Evolutionary conservation across 2,329 filamentous ascomycete species (phyloP).

Genomic region (Albifimbria verrucaria): DNA sequence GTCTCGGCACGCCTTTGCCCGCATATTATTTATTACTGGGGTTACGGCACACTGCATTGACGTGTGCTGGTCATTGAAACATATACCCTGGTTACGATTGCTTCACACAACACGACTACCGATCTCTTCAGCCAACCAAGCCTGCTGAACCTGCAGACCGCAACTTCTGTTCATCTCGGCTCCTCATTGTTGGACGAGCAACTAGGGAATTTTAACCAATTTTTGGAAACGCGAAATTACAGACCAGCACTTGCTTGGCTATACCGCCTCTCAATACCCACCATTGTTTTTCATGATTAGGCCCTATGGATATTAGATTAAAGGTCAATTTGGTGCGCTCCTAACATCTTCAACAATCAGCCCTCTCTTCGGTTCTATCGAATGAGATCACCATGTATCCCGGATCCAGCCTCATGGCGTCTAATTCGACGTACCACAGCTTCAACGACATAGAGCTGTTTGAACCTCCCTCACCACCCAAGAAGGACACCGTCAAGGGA

Average conservation of each 20-base stretch:
- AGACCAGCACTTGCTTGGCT: background rate
- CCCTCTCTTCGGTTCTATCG: constrained; percentile 6
- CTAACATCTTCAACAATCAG: background rate
- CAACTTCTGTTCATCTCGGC: background rate
- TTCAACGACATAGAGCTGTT: constrained; percentile 48
- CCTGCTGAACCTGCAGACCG: background rate
- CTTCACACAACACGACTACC: background rate
- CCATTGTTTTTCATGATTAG: no score
- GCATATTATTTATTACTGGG: background rate
- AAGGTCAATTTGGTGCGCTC: no score
- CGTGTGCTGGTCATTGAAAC: background rate
- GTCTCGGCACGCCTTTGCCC: background rate
- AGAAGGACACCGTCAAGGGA: constrained; percentile 13
- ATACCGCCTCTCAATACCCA: background rate
- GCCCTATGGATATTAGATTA: no score
- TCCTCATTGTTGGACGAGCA: background rate
- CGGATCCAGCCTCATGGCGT: constrained; percentile 40
- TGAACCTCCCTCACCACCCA: constrained; percentile 33
- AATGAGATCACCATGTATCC: constrained; percentile 24
- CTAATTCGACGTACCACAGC: constrained; percentile 52
- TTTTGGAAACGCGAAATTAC: background rate
- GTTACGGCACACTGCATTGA: background rate
- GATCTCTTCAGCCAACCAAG: background rate
- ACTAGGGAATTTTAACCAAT: background rate
- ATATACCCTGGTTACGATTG: background rate